Percentiles rank a stretch among this genome's conserved stretches.
phyloP scores from a whole-genome alignment of 148 eudicot species.

The Nepenthes mirabilis region DNA sequence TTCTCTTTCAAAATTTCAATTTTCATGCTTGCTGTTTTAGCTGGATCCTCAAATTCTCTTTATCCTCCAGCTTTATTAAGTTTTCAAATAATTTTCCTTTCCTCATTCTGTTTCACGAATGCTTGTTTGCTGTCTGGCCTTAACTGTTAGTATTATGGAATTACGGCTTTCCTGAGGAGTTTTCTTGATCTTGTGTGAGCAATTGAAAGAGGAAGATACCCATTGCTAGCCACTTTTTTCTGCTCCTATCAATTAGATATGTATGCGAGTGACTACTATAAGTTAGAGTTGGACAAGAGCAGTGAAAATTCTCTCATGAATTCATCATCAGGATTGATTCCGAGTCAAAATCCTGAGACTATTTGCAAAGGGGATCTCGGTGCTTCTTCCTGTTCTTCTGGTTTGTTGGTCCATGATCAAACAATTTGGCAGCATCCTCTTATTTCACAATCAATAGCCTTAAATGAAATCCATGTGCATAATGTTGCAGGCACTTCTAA shows the following conservation, averaged over 20 bases:
- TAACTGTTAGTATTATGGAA: slow-evolving; percentile 10
- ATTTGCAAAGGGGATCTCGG: slow-evolving; percentile 28
- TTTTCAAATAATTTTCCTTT: too few species aligned
- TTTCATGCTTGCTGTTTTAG: too few species aligned
- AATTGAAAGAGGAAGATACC: slow-evolving; percentile 2
- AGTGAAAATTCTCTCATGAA: slow-evolving; percentile 33
- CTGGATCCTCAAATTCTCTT: too few species aligned
- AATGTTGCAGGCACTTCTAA: slow-evolving; percentile 29
- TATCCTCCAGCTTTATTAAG: too few species aligned
- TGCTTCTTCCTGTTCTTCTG: slow-evolving; percentile 37
- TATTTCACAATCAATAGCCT: slow-evolving; percentile 35
- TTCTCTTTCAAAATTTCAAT: too few species aligned
- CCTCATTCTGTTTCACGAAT: background rate
- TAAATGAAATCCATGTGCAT: slow-evolving; percentile 44
- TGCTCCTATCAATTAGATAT: slow-evolving; percentile 13
- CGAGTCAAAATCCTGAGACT: slow-evolving; percentile 21
- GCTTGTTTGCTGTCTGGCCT: slow-evolving; percentile 16
- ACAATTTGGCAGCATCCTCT: slow-evolving; percentile 55
- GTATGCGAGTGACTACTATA: slow-evolving; percentile 40
- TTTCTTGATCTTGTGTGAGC: slow-evolving; percentile 2
- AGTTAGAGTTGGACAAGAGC: slow-evolving; percentile 41
- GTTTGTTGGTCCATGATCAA: slow-evolving; percentile 41
- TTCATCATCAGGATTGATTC: slow-evolving; percentile 36
- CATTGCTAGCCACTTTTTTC: slow-evolving; percentile 5
- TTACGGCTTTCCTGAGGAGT: slow-evolving; percentile 17